A percentile compares a stretch with the other conserved stretches of the same genome.
phyloP scores from a whole-genome alignment of 202 grass and related monocot species.

The Panicum virgatum region DNA sequence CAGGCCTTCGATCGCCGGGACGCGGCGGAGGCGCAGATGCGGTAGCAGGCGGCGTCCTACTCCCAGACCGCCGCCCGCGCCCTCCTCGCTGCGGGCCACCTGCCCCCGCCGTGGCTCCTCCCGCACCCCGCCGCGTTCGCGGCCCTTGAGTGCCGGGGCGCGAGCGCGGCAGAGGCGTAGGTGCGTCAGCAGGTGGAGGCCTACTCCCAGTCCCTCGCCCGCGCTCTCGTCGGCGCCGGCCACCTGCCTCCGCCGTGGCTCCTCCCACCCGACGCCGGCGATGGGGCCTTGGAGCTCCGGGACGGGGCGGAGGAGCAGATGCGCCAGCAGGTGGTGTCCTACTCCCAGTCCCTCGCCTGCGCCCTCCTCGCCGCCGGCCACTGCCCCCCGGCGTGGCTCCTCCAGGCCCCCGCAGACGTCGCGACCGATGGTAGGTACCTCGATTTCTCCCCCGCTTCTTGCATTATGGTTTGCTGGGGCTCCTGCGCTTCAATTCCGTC shows the following conservation, averaged over 20 bases:
- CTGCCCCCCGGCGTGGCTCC: neutral
- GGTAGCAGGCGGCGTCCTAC: constrained; percentile 54
- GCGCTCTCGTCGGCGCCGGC: constrained; percentile 44
- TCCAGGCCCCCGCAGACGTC: neutral
- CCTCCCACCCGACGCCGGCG: neutral
- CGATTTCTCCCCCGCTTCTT: neutral
- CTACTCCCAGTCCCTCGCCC: constrained; percentile 53
- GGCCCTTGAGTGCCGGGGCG: neutral
- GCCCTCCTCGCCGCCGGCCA: neutral
- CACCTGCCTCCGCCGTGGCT: constrained; percentile 54
- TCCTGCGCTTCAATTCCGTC: neutral
- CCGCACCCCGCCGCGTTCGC: neutral
- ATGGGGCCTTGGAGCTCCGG: neutral
- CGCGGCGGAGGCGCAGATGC: constrained; percentile 54
- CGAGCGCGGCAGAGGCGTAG: constrained; percentile 43
- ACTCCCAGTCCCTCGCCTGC: neutral
- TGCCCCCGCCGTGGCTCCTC: constrained; percentile 58
- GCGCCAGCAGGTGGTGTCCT: neutral
- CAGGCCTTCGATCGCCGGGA: constrained; percentile 56
- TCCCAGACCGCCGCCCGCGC: constrained; percentile 46
- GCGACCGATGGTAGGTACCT: neutral
- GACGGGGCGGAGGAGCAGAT: neutral
- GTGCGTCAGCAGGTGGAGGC: constrained; percentile 52
- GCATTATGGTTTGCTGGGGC: neutral
- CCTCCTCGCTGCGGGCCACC: constrained; percentile 44